These are phyloP conservation scores for Apiospora kogelbergensis DNA, from an alignment of 2,329 filamentous ascomycete genomes.

Conservation along the genomic window DNA sequence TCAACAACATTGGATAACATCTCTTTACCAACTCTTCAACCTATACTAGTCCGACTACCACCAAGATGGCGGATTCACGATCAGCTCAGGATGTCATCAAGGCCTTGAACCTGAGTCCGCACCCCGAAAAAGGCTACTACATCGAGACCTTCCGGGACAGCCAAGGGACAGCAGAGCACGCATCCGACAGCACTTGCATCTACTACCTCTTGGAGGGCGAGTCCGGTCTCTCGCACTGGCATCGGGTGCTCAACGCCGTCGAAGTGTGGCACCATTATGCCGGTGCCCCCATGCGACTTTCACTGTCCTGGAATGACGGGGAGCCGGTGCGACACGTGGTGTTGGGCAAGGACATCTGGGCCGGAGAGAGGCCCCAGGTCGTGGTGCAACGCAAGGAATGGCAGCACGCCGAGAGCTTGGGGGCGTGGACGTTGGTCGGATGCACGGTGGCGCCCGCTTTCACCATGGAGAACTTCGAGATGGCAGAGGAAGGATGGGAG, in stretches of 20 bases:
- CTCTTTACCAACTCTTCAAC: neutral
- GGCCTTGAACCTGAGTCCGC: slow-evolving; percentile 42
- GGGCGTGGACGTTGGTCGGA: slow-evolving; percentile 51
- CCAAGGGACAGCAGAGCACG: slow-evolving; percentile 26
- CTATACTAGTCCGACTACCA: neutral
- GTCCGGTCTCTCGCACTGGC: slow-evolving; percentile 46
- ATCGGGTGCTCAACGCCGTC: slow-evolving; percentile 45
- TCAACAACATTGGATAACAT: neutral
- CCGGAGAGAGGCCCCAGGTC: slow-evolving; percentile 42
- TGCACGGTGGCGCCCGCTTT: slow-evolving; percentile 28
- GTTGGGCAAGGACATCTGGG: slow-evolving; percentile 44
- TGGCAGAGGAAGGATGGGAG: slow-evolving; percentile 27
- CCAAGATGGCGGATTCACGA: slow-evolving; percentile 19
- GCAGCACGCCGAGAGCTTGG: slow-evolving; percentile 46
- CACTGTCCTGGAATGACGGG: slow-evolving; percentile 44
- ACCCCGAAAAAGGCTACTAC: slow-evolving; percentile 51
- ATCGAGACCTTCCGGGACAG: slow-evolving; percentile 46
- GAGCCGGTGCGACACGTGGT: slow-evolving; percentile 32
- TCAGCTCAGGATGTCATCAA: slow-evolving; percentile 44
- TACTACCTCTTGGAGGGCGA: slow-evolving; percentile 48
- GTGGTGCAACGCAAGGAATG: slow-evolving; percentile 41
- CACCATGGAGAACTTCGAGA: slow-evolving; percentile 27
- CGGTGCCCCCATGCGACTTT: slow-evolving; percentile 48
- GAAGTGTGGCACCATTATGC: slow-evolving; percentile 57
- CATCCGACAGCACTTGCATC: slow-evolving; percentile 49